Percentiles rank a stretch among this genome's conserved stretches.
Conservation (phyloP, 2,329 filamentous ascomycete species). For the Aureobasidium sp. region DNA sequence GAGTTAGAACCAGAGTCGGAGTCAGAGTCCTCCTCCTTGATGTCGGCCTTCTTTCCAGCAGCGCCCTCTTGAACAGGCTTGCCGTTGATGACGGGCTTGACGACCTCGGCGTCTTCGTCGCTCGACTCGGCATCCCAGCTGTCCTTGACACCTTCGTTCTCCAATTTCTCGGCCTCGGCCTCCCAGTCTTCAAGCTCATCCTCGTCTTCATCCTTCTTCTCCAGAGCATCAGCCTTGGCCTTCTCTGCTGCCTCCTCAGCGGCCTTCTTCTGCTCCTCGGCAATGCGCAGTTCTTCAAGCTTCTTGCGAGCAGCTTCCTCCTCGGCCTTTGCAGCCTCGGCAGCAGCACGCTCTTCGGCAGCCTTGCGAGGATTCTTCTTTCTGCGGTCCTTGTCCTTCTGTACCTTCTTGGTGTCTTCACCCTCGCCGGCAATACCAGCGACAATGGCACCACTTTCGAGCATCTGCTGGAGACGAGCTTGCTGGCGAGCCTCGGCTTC, state of each 20-base stretch:
- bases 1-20: slow-evolving; percentile 43
- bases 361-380: slow-evolving; percentile 65
- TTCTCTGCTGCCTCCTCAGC: slow-evolving; percentile 71
- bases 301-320: slow-evolving; percentile 52
- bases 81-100: slow-evolving; percentile 31
- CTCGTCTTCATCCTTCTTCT: slow-evolving; percentile 55
- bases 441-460: slow-evolving; percentile 62
- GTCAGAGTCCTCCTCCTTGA: slow-evolving; percentile 25
- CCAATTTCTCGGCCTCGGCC: slow-evolving; percentile 65
- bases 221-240: slow-evolving; percentile 61
- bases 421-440: slow-evolving; percentile 51
- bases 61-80: slow-evolving; percentile 29
- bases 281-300: slow-evolving; percentile 45
- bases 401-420: slow-evolving; percentile 70
- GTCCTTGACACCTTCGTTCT: slow-evolving; percentile 77
- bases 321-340: slow-evolving; percentile 30
- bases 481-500: slow-evolving; percentile 75
- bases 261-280: slow-evolving; percentile 65
- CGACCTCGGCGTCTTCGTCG: slow-evolving; percentile 51
- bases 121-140: slow-evolving; percentile 88
- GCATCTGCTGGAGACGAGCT: slow-evolving; percentile 76
- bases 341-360: slow-evolving; percentile 45
- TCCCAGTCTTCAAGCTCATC: slow-evolving; percentile 80
- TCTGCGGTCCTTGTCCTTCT: slow-evolving; percentile 64
- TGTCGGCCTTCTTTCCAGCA: slow-evolving; percentile 24